These are phyloP conservation scores for Mycoemilia scoparia DNA, from an alignment of 192 early-diverging fungal genomes.

Conservation along the genomic window DNA sequence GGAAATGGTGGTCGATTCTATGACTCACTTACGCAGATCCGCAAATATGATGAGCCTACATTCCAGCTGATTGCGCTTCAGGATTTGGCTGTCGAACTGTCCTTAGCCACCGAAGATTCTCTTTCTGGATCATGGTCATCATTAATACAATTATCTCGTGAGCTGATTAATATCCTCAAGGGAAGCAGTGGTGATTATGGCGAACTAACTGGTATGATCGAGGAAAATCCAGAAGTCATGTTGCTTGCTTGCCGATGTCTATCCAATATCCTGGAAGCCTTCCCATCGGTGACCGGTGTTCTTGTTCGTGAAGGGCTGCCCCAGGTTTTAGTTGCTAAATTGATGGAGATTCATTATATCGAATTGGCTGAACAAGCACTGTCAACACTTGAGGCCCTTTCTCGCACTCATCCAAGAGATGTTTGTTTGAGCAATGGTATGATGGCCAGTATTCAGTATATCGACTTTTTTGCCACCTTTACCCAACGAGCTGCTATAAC, in stretches of 20 bases:
- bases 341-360: slow-evolving; percentile 76
- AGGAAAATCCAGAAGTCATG: slow-evolving; percentile 54
- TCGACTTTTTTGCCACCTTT: slow-evolving; percentile 79
- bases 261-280: slow-evolving; percentile 74
- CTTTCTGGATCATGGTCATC: too few species aligned
- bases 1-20: slow-evolving; percentile 27
- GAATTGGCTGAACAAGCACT: slow-evolving; percentile 83
- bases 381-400: slow-evolving; percentile 54
- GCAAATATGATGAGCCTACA: slow-evolving; percentile 34
- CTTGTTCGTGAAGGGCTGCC: slow-evolving; percentile 54
- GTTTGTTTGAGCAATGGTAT: slow-evolving; percentile 48
- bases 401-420: slow-evolving; percentile 10
- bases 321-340: slow-evolving; percentile 48
- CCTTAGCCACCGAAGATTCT: slow-evolving; percentile 57
- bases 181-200: slow-evolving; percentile 17
- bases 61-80: slow-evolving; percentile 72
- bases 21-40: slow-evolving; percentile 39
- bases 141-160: slow-evolving; percentile 57
- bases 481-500: slow-evolving; percentile 65
- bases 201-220: slow-evolving; percentile 6
- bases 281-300: slow-evolving; percentile 42
- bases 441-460: slow-evolving; percentile 53
- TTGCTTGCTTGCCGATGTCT: slow-evolving; percentile 80
- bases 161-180: slow-evolving; percentile 42
- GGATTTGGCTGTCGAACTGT: slow-evolving; percentile 57